phyloP scores from a whole-genome alignment of 495 filamentous ascomycete species.

The Massariosphaeria phaeospora region DNA sequence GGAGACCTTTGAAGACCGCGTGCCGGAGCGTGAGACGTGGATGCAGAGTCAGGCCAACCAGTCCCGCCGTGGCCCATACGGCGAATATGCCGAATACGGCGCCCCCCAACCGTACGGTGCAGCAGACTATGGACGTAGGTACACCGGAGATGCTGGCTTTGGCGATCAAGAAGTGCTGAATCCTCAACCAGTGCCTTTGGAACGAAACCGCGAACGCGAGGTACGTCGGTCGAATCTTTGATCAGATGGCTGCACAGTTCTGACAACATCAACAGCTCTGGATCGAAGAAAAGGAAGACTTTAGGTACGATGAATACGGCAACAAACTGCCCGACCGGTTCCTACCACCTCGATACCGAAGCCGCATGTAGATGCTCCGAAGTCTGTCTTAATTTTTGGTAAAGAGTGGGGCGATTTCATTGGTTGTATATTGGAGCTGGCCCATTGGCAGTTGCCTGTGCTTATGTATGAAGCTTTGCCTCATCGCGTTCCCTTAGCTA shows the following conservation, averaged over 20 bases:
- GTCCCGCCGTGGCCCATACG: neutral
- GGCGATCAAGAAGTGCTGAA: slow-evolving; percentile 21
- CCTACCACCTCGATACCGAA: slow-evolving; percentile 5
- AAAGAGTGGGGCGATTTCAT: neutral
- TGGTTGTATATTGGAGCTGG: no score
- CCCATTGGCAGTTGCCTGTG: no score
- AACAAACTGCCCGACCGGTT: slow-evolving; percentile 9
- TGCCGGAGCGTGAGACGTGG: slow-evolving; percentile 19
- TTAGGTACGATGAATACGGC: slow-evolving; percentile 13
- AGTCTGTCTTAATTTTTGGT: neutral
- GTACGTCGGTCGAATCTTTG: neutral
- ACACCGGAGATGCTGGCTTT: slow-evolving; percentile 17
- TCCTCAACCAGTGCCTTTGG: slow-evolving; percentile 16
- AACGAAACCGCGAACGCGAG: slow-evolving; percentile 6
- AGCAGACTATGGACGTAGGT: slow-evolving; percentile 5
- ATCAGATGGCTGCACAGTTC: neutral
- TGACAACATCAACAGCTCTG: slow-evolving; percentile 8
- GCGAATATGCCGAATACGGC: slow-evolving; percentile 20
- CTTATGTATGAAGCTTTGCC: no score
- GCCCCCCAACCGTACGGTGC: slow-evolving; percentile 17
- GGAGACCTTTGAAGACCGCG: slow-evolving; percentile 21
- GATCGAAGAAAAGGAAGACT: slow-evolving; percentile 23
- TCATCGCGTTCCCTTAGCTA: no score
- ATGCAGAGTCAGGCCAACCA: slow-evolving; percentile 11
- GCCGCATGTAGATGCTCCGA: slow-evolving; percentile 1